Evolutionary conservation across 2,329 filamentous ascomycete species (phyloP), one percentile per base, ranked within the genome.

Genomic region (Hypoxylon sp.): DNA sequence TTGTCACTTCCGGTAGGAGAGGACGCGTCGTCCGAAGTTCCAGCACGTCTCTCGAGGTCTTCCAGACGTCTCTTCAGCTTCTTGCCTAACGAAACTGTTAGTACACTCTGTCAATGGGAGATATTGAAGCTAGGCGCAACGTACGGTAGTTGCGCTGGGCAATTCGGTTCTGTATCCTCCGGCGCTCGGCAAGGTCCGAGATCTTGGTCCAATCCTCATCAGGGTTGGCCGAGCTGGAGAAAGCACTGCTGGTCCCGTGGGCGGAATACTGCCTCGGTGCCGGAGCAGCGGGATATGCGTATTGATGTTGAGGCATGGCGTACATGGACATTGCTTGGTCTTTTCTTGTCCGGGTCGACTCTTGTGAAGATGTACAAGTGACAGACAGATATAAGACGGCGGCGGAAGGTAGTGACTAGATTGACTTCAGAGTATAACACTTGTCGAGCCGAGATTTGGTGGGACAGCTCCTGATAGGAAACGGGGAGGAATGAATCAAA

Each of bases 201-300:
- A 98, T 97, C 89, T 98, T 97, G 79, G 95, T 98, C 95, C 95
- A 98, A 84, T 98, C 95, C 83, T 98, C 95, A 78, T 98, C 94
- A 61, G 95, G 93, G 80, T 97, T 97, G 75, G 94, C 95, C 71
- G 93, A 97, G 76, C 92, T 92, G 82, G 93, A 97, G 85, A 97
- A 97, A 75, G 95, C 95, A 82, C 93, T 97, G 84, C 93, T 97
- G 69, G 93, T 97, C 79, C 91, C 91, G 78, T 93, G 90, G 71
- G 84, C 87, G 44, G 89, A 86, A 75, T 91, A 91, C 78, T 93
- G 91, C 79, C 91, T 89, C 56, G 90, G 85, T 61, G 84, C 74
- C 47, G 75, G 72, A 68, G 76, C 60, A 74, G 75, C 56, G 66
- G 82, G 77, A 70, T 83, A 84, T 73, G 77, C 69, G 67, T 82